These are phyloP conservation scores for Aspergillus tubingensis DNA, from an alignment of 2,329 filamentous ascomycete species.

Conservation along the genomic window DNA sequence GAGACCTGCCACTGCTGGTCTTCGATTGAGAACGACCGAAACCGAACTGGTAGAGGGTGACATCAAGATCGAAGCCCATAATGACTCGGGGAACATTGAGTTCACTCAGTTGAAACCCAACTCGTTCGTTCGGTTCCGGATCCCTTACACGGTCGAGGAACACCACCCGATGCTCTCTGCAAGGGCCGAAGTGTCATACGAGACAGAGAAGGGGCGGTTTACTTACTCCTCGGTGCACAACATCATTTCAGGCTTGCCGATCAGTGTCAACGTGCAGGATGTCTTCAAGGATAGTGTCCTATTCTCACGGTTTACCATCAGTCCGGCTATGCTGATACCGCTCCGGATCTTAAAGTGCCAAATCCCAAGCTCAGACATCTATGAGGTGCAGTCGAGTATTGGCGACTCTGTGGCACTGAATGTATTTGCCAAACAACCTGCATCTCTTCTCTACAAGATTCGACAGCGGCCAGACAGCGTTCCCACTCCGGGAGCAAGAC, in stretches of 20 bases:
- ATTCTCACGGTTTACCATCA: conserved; percentile 89
- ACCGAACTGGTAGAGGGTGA: conserved; percentile 47
- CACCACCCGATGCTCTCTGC: conserved; percentile 70
- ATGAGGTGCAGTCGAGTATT: conserved; percentile 56
- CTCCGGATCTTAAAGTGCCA: conserved; percentile 71
- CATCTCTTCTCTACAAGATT: conserved; percentile 79
- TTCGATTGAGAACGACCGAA: conserved; percentile 59
- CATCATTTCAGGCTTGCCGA: conserved; percentile 72
- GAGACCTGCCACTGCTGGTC: conserved; percentile 61
- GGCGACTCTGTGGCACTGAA: conserved; percentile 52
- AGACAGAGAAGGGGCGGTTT: conserved; percentile 66
- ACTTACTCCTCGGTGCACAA: conserved; percentile 63
- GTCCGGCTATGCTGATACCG: conserved; percentile 74
- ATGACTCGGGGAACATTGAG: conserved; percentile 50
- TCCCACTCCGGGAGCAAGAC: conserved; percentile 27
- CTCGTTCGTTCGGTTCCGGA: conserved; percentile 49
- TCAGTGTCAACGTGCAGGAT: conserved; percentile 96
- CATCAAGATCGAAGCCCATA: conserved; percentile 44
- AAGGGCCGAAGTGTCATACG: conserved; percentile 74
- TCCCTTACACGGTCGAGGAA: conserved; percentile 85
- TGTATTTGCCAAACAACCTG: conserved; percentile 79
- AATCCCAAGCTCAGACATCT: conserved; percentile 68
- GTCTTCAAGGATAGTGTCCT: conserved; percentile 81
- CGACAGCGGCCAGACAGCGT: conserved; percentile 32
- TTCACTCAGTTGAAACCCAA: conserved; percentile 37